Base-by-base conservation (phyloP, 1,284 basidiomycete species). In the Trichosporon sp. region DNA sequence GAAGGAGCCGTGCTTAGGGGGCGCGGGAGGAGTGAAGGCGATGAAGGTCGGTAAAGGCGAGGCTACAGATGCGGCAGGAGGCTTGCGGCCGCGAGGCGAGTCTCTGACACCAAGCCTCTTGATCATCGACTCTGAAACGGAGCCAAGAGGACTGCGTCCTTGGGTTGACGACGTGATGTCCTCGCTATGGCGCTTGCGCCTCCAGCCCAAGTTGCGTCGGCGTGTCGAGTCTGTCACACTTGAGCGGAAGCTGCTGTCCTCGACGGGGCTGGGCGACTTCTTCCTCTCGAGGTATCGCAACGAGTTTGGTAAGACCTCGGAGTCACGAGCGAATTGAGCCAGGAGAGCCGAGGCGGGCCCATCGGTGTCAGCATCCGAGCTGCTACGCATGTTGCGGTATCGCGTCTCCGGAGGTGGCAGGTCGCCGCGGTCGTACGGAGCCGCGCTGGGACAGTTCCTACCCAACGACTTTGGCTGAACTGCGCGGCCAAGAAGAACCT, bases 151-250 rank as follows among this genome's bases (percentile, higher is more conserved):
- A 37, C 32, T n/a, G 16, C 4, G 59, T 5, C 5, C 31, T 0
- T n/a, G 59, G 2, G 32, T 14, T 2, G 14, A 31, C 14, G 59
- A 37, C 16, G 31, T 63, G 32, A 63, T 11, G n/a, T 63, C 59
- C 11, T 63, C 59, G 32, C 59, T 63, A 32, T 63, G 59, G n/a
- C 59, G 59, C 32, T 63, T 63, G 11, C 59, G 31, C 32, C 59
- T 37, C 59, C 59, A 63, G 12, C 59, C 59, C 16, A 63, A 10
- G 32, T 63, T 63, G 31, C 59, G 59, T 3, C 59, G 59, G 16
- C 59, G 59, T 16, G 59, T 35, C 31, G 59, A 63, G 35, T 63
- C 59, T 7, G 59, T 63, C 31, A 63, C 59, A 37, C 59, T 63
- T 5, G 59, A 63, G 14, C 59, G 31, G 31, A 63, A 35, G 31